Evolutionary conservation across 2,329 filamentous ascomycete genomes (phyloP).

Genomic region (Curvularia lunata): DNA sequence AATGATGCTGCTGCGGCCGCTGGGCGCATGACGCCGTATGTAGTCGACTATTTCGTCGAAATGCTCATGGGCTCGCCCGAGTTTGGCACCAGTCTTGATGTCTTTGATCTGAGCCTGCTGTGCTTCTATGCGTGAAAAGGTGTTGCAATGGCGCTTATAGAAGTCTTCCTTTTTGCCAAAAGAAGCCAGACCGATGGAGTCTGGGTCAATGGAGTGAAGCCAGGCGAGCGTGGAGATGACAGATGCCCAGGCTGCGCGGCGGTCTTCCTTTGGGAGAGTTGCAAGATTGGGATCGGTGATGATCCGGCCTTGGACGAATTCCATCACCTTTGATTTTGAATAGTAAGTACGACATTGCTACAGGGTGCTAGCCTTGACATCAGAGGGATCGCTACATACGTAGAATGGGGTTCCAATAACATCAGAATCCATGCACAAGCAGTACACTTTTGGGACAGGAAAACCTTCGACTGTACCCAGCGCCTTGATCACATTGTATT

Average conservation of each 20-base stretch:
- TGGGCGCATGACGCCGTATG: constrained; percentile 70
- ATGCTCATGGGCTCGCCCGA: constrained; percentile 76
- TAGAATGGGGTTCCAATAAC: constrained; percentile 93
- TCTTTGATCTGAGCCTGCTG: constrained; percentile 78
- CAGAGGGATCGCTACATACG: constrained; percentile 29
- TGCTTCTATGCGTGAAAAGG: constrained; percentile 77
- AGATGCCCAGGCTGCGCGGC: constrained; percentile 52
- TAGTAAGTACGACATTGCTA: not conserved
- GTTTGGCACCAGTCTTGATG: constrained; percentile 68
- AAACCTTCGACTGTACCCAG: constrained; percentile 75
- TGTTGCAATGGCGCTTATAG: constrained; percentile 83
- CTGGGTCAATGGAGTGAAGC: constrained; percentile 77
- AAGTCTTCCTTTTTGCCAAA: constrained; percentile 80
- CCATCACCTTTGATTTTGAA: constrained; percentile 69
- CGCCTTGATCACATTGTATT: constrained; percentile 87
- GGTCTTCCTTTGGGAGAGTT: constrained; percentile 67
- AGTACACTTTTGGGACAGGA: constrained; percentile 81
- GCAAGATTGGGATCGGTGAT: constrained; percentile 86
- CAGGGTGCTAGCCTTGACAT: not conserved
- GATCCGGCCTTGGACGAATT: constrained; percentile 89
- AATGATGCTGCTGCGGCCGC: constrained; percentile 78
- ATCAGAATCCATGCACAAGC: constrained; percentile 78
- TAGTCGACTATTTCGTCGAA: constrained; percentile 80
- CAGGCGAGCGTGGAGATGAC: constrained; percentile 81
- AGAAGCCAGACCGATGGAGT: constrained; percentile 68